Percentiles rank a stretch among this genome's conserved stretches.
phyloP scores from a whole-genome alignment of 2,329 filamentous ascomycete species.

The Emergomyces orientalis region DNA sequence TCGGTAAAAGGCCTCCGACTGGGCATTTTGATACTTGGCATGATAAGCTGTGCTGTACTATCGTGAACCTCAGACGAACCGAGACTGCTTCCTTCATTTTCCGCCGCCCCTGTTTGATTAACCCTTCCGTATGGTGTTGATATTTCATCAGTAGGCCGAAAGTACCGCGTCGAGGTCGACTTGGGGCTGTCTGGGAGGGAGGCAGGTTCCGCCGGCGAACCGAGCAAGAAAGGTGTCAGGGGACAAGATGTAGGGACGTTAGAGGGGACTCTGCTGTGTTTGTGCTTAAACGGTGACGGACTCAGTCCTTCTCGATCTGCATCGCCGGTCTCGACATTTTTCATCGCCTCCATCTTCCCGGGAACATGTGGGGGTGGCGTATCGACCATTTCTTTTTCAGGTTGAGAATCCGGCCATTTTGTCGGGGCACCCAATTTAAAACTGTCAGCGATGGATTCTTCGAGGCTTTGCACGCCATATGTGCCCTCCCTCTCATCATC shows the following conservation, averaged over 20 bases:
- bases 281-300: not conserved
- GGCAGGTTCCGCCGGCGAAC: slow-evolving; percentile 40
- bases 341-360: not conserved
- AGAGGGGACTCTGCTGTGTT: slow-evolving; percentile 16
- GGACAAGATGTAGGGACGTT: slow-evolving; percentile 31
- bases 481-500: slow-evolving; percentile 36
- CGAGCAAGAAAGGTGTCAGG: slow-evolving; percentile 39
- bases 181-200: slow-evolving; percentile 51
- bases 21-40: slow-evolving; percentile 92
- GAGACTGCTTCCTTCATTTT: slow-evolving; percentile 43
- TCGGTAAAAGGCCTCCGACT: slow-evolving; percentile 80
- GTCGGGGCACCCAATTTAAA: slow-evolving; percentile 22
- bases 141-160: slow-evolving; percentile 51
- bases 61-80: slow-evolving; percentile 26
- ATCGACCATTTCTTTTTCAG: not conserved
- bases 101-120: slow-evolving; percentile 48
- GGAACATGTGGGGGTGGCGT: not conserved
- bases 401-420: not conserved
- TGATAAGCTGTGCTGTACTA: slow-evolving; percentile 68
- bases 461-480: slow-evolving; percentile 50
- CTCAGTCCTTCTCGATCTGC: not conserved
- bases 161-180: slow-evolving; percentile 50
- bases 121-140: slow-evolving; percentile 45
- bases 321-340: not conserved
- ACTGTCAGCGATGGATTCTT: slow-evolving; percentile 38